Evolutionary conservation across 768 basidiomycete genomes (phyloP).

Genomic region (Hypsizygus marmoreus): DNA sequence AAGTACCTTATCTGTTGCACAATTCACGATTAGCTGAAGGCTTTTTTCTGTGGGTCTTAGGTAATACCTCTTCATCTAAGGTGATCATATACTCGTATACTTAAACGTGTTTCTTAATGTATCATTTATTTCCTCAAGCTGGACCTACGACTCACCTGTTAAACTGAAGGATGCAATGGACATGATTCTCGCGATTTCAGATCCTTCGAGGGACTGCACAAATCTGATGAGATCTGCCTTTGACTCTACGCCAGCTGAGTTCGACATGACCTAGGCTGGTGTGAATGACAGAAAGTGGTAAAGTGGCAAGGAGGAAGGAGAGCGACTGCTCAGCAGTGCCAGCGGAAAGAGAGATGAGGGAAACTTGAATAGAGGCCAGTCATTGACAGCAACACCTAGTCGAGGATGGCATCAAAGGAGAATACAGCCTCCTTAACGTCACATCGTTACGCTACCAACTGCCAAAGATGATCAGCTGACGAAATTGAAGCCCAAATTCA

Average conservation of each 20-base stretch:
- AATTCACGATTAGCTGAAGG: background rate
- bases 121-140: background rate
- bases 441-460: too few relatives aligned
- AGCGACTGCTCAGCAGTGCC: slow-evolving; percentile 12
- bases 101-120: slow-evolving; percentile 1
- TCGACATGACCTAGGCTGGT: background rate
- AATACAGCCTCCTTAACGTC: too few relatives aligned
- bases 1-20: slow-evolving; percentile 36
- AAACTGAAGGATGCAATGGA: slow-evolving; percentile 20
- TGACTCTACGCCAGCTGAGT: background rate
- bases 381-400: background rate
- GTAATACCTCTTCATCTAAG: slow-evolving; percentile 37
- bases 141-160: slow-evolving; percentile 6
- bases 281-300: slow-evolving; percentile 1
- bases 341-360: background rate
- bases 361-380: background rate
- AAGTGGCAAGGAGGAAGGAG: background rate
- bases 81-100: slow-evolving; percentile 38
- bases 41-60: background rate
- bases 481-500: too few relatives aligned
- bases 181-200: slow-evolving; percentile 15
- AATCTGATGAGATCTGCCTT: background rate
- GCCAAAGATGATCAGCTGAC: too few relatives aligned
- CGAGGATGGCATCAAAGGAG: too few relatives aligned
- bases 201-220: slow-evolving; percentile 16